phyloP scores from a whole-genome alignment of 78 protist species.

The Monosiga brevicollis region DNA sequence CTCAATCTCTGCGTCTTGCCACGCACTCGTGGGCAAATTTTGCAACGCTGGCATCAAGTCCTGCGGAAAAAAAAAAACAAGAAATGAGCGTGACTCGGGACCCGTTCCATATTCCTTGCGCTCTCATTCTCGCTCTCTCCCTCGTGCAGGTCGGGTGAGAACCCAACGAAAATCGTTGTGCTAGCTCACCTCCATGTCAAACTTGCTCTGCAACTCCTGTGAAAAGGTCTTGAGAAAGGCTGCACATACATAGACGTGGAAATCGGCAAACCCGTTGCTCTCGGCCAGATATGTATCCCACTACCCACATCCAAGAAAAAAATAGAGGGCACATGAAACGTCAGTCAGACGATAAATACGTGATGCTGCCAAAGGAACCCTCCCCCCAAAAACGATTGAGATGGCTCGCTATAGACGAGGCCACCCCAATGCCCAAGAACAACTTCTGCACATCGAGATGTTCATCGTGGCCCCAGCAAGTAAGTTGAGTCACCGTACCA shows the following conservation, averaged over 20 bases:
- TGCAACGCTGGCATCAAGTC: constrained; percentile 66
- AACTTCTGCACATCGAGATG: no score
- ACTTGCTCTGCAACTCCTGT: constrained; percentile 28
- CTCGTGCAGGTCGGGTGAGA: no score
- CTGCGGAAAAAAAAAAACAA: neutral
- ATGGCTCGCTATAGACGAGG: no score
- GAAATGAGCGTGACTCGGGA: no score
- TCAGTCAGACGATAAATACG: neutral
- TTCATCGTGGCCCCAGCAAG: no score
- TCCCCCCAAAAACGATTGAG: no score
- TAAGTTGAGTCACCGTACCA: neutral
- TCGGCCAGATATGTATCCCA: constrained; percentile 18
- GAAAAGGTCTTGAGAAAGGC: constrained; percentile 73
- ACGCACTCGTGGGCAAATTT: constrained; percentile 71
- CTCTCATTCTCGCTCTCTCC: no score
- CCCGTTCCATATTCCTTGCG: no score
- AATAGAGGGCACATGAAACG: neutral
- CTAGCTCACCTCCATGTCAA: constrained; percentile 56
- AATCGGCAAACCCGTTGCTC: constrained; percentile 19
- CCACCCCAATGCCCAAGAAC: no score
- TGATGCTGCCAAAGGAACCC: no score
- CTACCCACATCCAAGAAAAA: neutral
- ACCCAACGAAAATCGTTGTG: no score
- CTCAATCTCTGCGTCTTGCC: constrained; percentile 72
- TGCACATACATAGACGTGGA: constrained; percentile 92